Base-by-base conservation (phyloP, 1,139 yeast genomes). In the Saccharomyces hybrid region DNA sequence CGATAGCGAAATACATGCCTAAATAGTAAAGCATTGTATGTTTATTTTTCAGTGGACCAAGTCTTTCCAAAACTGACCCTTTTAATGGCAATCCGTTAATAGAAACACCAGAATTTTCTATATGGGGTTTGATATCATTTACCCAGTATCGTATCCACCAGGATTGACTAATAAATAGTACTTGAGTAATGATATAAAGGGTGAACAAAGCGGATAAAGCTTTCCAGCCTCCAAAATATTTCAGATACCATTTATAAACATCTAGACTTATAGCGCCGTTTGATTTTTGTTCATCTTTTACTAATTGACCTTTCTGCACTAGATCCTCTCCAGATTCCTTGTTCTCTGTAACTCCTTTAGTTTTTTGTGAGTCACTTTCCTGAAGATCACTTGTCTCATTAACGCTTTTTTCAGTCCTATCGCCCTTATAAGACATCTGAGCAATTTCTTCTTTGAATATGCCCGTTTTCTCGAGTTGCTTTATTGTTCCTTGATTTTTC, bases 81-180 rank as follows among this genome's bases (percentile, higher is more conserved):
- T 26, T 23, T 13, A 23, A 27, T 8, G 20, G 16, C 9, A 27
- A 5, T 16, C 5, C 23, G 2, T 38, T 5, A 1, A 38, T 38
- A 3, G 23, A 8, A 8, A 38, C 7, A 16, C 25, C 13, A 4
- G 16, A 28, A 28, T 14, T 9, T 31, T 48, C 20, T 25, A 25
- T 25, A 20, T 31, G 16, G 2, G 11, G n/a, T 7, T 23, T 31
- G 42, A 13, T 7, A 14, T 9, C 16, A 7, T 31, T 25, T 4
- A 20, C 27, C 95, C 95, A 87, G 49, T 75, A 75, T 69, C 85
- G 78, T 61, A 86, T 78, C 95, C 95, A 87, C 84, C 85, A 85
- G 6, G 89, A 79, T 69, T 85, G 90, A 28, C 72, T 64, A 65
- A 86, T 80, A 59, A 77, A 78, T 23, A 79, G 69, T 46, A 71